Conservation (phyloP, 805 yeast genomes). For the Naumovozyma baii region DNA sequence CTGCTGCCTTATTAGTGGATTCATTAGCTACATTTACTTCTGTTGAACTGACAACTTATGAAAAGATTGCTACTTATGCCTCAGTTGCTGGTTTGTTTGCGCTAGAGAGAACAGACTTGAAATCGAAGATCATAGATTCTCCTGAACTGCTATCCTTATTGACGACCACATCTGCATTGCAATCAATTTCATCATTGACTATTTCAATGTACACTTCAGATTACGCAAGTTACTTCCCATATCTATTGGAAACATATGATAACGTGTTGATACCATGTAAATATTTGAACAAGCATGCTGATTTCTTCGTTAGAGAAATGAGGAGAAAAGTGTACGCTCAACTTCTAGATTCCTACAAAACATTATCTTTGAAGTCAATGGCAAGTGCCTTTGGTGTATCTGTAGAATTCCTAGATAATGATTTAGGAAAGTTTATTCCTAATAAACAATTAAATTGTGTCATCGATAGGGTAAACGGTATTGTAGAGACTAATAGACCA, state of each 20-base stretch:
- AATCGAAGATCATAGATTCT: constrained; percentile 77
- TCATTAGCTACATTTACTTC: constrained; percentile 93
- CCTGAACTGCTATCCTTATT: constrained; percentile 83
- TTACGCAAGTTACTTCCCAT: constrained; percentile 68
- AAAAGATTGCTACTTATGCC: constrained; percentile 81
- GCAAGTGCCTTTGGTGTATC: constrained; percentile 88
- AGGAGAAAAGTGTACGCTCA: constrained; percentile 93
- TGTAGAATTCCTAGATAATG: constrained; percentile 76
- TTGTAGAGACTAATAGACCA: constrained; percentile 90
- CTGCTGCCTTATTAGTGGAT: constrained; percentile 77
- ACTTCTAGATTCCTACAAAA: constrained; percentile 85
- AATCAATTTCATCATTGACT: constrained; percentile 74
- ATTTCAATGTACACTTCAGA: constrained; percentile 84
- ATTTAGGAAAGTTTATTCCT: constrained; percentile 83
- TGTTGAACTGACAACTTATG: constrained; percentile 80
- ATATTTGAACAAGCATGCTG: constrained; percentile 68
- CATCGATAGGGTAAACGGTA: constrained; percentile 89
- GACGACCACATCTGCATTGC: constrained; percentile 59
- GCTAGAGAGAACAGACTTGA: constrained; percentile 74
- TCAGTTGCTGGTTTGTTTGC: constrained; percentile 80
- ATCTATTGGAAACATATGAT: constrained; percentile 68
- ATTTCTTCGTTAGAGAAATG: constrained; percentile 82
- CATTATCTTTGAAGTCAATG: constrained; percentile 84
- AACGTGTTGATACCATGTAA: constrained; percentile 53
- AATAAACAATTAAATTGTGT: constrained; percentile 91